Evolutionary conservation across 2,329 filamentous ascomycete genomes (phyloP).

Genomic region (Verticillium zaregamsianum): DNA sequence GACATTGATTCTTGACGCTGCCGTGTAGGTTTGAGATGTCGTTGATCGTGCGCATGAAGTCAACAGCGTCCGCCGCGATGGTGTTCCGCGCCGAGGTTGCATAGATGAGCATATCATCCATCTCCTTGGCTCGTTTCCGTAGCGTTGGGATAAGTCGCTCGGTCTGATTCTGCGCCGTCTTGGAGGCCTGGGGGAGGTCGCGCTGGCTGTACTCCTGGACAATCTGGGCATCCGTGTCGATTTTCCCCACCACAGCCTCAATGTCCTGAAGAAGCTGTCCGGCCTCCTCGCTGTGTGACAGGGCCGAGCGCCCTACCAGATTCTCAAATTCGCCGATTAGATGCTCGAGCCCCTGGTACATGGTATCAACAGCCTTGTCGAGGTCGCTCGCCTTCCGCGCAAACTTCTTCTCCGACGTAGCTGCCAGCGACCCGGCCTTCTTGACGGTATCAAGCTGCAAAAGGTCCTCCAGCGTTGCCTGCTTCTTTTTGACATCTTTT

Average conservation of each 20-base stretch:
- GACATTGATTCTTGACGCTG: conserved; percentile 68
- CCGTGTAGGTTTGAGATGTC: conserved; percentile 72
- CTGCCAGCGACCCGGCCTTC: conserved; percentile 65
- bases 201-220: conserved; percentile 62
- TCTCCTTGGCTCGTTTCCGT: conserved; percentile 51
- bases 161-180: conserved; percentile 59
- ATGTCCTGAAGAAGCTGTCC: conserved; percentile 76
- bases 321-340: conserved; percentile 62
- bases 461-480: conserved; percentile 67
- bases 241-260: conserved; percentile 78
- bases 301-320: conserved; percentile 47
- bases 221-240: conserved; percentile 80
- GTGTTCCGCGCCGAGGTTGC: conserved; percentile 64
- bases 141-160: conserved; percentile 57
- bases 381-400: conserved; percentile 55
- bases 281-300: conserved; percentile 59
- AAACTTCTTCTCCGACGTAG: conserved; percentile 55
- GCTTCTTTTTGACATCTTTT: conserved; percentile 36
- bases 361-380: conserved; percentile 53
- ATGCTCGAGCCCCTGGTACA: conserved; percentile 57
- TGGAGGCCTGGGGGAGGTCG: conserved; percentile 58
- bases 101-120: conserved; percentile 56
- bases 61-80: conserved; percentile 60
- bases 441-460: conserved; percentile 70
- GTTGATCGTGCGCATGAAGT: conserved; percentile 79